Evolutionary conservation across 225 moss, liverwort and hornwort genomes (phyloP), one percentile per base, ranked within the genome.

Genomic region (Physcomitrium patens): DNA sequence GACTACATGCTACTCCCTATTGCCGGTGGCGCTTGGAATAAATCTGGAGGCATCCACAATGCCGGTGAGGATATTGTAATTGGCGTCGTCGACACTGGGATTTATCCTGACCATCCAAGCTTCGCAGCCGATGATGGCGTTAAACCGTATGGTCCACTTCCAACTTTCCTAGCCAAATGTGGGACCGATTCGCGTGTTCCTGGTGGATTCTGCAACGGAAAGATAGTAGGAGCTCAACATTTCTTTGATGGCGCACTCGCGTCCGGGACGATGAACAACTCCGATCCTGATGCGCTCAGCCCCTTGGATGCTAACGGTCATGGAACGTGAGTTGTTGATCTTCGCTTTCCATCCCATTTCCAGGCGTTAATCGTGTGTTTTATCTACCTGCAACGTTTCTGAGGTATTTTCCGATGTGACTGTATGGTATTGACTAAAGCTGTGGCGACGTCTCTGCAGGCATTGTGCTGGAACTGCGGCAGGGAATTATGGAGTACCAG

Each of bases 381-480:
- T 55, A 1, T 55, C 7, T 9, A 20, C 5, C 12, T 19, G 17
- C 19, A 5, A 17, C 12, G n/a, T 7, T 55, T 19, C 2, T 9
- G 5, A 4, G 4, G 5, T 37, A 37, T 4, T 4, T 4, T 37
- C 31, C 5, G 31, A 37, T 4, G 31, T 37, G 4, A 37, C 7
- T 37, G 0, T 37, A 37, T 37, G 24, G 31, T 37, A 37, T 1
- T 37, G 31, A 7, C 31, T 37, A 7, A 37, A 37, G 31, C 31
- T 19, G 12, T 70, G 65, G 45, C 47, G 14, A 58, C 46, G 44
- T 42, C 24, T 11, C 8, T 61, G 24, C 78, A 88, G 88, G 69
- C 85, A 85, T 76, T 77, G 77, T 55, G 83, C 88, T 22, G 76
- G 85, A 24, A 91, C 81, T 61, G 85, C 94, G 9, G 96, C 96